Percentiles rank a stretch among this genome's conserved stretches.
These are phyloP conservation scores for Boletus sp. DNA, from an alignment of 1,284 basidiomycete species.

Conservation along the genomic window DNA sequence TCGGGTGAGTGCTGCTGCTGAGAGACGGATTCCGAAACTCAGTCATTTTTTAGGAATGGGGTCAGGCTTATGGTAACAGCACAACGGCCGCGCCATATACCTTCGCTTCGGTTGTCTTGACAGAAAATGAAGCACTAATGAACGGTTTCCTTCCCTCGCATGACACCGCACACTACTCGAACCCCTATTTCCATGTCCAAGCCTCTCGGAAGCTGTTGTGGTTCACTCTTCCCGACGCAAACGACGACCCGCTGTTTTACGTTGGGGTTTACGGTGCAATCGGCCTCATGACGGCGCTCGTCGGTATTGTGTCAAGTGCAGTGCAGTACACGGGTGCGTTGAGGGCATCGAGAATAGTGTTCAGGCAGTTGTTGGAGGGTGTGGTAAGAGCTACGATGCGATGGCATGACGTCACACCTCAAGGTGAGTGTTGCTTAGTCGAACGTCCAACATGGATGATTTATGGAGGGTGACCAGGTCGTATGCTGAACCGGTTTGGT, in stretches of 20 bases:
- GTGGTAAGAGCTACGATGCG: constrained; percentile 53
- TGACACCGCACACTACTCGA: constrained; percentile 13
- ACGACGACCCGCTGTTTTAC: constrained; percentile 48
- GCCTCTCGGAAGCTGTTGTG: constrained; percentile 13
- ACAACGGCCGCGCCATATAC: constrained; percentile 20
- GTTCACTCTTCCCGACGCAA: constrained; percentile 39
- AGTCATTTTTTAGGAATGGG: constrained; percentile 39
- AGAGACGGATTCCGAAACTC: neutral
- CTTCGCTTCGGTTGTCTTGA: constrained; percentile 24
- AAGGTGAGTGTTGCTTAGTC: constrained; percentile 28
- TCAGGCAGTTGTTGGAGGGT: constrained; percentile 39
- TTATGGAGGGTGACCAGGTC: constrained; percentile 30
- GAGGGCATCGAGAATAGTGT: constrained; percentile 44
- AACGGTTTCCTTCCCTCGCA: constrained; percentile 21
- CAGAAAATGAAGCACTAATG: constrained; percentile 33
- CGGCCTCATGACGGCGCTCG: constrained; percentile 36
- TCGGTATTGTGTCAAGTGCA: constrained; percentile 35
- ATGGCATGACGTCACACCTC: constrained; percentile 49
- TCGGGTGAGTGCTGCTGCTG: constrained; percentile 13
- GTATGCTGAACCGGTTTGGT: constrained; percentile 52
- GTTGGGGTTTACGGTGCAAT: constrained; percentile 47
- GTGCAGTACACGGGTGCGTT: constrained; percentile 48
- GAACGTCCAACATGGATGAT: neutral
- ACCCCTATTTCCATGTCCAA: constrained; percentile 17
- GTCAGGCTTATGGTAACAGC: constrained; percentile 38